Percentiles rank a stretch among this genome's conserved stretches.
phyloP scores from a whole-genome alignment of 2,329 filamentous ascomycete species.

The Aspergillus sp. region DNA sequence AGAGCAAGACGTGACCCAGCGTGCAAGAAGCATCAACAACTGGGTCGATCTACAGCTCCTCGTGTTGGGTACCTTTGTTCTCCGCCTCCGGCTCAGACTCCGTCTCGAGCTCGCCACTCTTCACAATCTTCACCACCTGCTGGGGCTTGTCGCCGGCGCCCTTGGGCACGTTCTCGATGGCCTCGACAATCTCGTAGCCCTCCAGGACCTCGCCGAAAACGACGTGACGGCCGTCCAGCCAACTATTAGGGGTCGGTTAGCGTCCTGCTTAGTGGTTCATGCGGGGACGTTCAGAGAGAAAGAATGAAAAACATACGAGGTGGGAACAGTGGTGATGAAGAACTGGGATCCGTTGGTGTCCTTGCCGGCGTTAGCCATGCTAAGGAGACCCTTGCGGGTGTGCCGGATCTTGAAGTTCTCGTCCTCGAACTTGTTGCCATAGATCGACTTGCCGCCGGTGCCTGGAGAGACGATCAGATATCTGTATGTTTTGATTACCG shows the following conservation, averaged over 20 bases:
- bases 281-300: background rate
- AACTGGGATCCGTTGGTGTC: conserved; percentile 67
- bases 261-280: conserved; percentile 4
- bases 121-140: conserved; percentile 62
- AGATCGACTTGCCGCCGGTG: conserved; percentile 68
- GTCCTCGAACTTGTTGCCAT: conserved; percentile 64
- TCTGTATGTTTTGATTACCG: background rate
- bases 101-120: conserved; percentile 62
- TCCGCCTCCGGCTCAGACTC: conserved; percentile 21
- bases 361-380: conserved; percentile 65
- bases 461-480: conserved; percentile 36
- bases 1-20: background rate
- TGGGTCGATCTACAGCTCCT: conserved; percentile 57
- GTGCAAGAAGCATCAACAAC: conserved; percentile 23
- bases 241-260: conserved; percentile 34
- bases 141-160: conserved; percentile 56
- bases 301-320: conserved; percentile 37
- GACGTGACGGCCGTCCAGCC: conserved; percentile 64
- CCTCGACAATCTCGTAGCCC: conserved; percentile 63
- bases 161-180: conserved; percentile 62
- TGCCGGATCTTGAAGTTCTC: conserved; percentile 73
- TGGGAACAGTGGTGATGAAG: conserved; percentile 64
- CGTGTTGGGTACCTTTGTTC: conserved; percentile 61
- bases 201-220: conserved; percentile 70
- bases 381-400: conserved; percentile 62